Conservation (phyloP, 805 yeast species). For the Kuraishia molischiana region DNA sequence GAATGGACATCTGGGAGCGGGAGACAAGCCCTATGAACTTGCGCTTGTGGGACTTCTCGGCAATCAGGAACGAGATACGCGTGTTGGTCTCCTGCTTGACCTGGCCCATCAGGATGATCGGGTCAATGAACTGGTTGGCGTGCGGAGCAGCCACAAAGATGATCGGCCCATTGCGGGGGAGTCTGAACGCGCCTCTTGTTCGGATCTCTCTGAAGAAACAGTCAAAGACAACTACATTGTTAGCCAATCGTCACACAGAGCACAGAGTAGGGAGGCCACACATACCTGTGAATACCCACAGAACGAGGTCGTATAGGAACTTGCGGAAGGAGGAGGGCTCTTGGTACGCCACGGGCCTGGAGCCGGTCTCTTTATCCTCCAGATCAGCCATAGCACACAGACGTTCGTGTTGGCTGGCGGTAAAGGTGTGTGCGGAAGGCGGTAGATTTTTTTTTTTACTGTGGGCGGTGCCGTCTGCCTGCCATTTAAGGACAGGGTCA, state of each 20-base stretch:
- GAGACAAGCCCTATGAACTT: conserved; percentile 67
- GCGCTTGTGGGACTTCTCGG: conserved; percentile 38
- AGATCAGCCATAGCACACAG: no score
- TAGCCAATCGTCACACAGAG: no score
- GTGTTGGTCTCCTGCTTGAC: conserved; percentile 42
- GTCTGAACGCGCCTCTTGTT: conserved; percentile 58
- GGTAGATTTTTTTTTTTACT: no score
- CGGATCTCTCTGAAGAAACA: conserved; percentile 69
- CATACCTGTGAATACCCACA: conserved; percentile 31
- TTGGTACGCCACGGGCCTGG: conserved; percentile 16
- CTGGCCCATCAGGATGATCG: conserved; percentile 71
- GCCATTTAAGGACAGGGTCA: no score
- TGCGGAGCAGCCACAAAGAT: conserved; percentile 78
- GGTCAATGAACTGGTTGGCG: conserved; percentile 78
- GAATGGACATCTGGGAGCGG: conserved; percentile 70
- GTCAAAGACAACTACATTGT: conserved; percentile 25
- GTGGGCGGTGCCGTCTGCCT: no score
- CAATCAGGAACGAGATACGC: conserved; percentile 43
- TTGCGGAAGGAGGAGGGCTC: conserved; percentile 28
- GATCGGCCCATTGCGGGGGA: conserved; percentile 56
- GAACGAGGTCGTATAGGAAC: conserved; percentile 38
- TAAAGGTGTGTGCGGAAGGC: no score
- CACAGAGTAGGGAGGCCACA: no score
- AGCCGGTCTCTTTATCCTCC: no score
- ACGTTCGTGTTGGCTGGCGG: no score